Conservation (phyloP, 495 filamentous ascomycete genomes). For the Tetracladium setigerum region DNA sequence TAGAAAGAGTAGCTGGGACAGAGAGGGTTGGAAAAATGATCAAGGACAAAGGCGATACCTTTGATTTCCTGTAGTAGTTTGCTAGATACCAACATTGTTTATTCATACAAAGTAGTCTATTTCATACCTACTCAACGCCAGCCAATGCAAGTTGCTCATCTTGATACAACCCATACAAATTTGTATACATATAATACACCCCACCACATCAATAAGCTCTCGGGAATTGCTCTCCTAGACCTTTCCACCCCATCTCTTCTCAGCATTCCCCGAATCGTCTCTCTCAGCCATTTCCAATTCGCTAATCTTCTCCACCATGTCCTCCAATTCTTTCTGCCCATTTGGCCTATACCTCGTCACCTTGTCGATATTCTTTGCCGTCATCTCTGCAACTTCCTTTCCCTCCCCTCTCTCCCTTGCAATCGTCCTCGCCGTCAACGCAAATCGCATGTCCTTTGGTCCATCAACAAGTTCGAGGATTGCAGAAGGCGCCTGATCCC, state of each 20-base stretch:
- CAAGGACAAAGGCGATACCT: slow-evolving; percentile 75
- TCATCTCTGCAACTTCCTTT: slow-evolving; percentile 55
- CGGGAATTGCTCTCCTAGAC: slow-evolving; percentile 5
- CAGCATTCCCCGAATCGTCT: slow-evolving; percentile 17
- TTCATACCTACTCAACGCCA: background rate
- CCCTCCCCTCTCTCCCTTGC: slow-evolving; percentile 49
- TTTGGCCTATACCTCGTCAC: slow-evolving; percentile 69
- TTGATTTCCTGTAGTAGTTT: slow-evolving; percentile 57
- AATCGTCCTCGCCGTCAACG: slow-evolving; percentile 76
- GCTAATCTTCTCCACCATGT: slow-evolving; percentile 58
- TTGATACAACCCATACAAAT: background rate
- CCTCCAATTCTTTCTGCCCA: slow-evolving; percentile 60
- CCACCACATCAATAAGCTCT: background rate
- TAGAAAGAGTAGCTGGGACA: slow-evolving; percentile 83
- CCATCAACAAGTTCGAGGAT: slow-evolving; percentile 97
- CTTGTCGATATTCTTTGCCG: slow-evolving; percentile 70
- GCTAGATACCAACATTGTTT: background rate
- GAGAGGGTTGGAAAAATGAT: slow-evolving; percentile 70
- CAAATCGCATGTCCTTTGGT: slow-evolving; percentile 90
- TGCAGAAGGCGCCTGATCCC: slow-evolving; percentile 76
- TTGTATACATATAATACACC: background rate
- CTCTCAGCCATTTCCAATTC: slow-evolving; percentile 26
- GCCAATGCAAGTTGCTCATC: slow-evolving; percentile 4
- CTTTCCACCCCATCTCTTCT: slow-evolving; percentile 21
- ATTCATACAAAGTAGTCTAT: background rate